Evolutionary conservation across 139 green algal genomes (phyloP), one percentile per base, ranked within the genome.

Genomic region (Gonium pectorale): DNA sequence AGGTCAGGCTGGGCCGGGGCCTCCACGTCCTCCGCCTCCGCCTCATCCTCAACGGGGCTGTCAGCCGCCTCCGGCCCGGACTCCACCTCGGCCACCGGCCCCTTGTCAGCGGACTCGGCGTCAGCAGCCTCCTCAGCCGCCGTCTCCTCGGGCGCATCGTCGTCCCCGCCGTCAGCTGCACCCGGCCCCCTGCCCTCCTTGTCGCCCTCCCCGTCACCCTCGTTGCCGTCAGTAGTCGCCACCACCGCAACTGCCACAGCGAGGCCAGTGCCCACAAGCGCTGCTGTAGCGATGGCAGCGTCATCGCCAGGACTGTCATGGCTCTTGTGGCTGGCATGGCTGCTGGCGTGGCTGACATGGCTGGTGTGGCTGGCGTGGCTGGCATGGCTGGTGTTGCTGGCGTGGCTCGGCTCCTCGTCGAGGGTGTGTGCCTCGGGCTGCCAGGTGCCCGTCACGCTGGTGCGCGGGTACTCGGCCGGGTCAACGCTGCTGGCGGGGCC

Each of bases 401-500:
- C 49, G 13, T 26, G 49, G 49, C 13, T 56, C 49, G 17, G 49
- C 33, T 59, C 62, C 29, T 68, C 67, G 2, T 75, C 67, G 2
- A 27, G 35, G 35, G 46, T 72, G 66, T 56, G 49, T 26, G 17
- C 49, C 49, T 56, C 59, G 59, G 21, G 26, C 21, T 64, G 41
- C 17, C 31, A 4, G 62, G 31, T 41, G n/a, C 72, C 72, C 33
- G 52, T 52, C 27, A 67, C 27, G 35, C 51, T 68, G 0, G 52
- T 49, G 8, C 72, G 72, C 31, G 37, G 35, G 51, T 64, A 66
- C 46, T 31, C 31, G 7, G 7, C 70, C 2, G 70, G 70, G 70
- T 79, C 70, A 9, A 66, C 33, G 70, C 46, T 66, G 70, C 70
- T 79, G 49, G 70, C 70, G 29, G 70, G 70, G 5, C 4, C 46